Base-by-base conservation (phyloP, 2,329 filamentous ascomycete species). In the Ophiostoma angusticollis region DNA sequence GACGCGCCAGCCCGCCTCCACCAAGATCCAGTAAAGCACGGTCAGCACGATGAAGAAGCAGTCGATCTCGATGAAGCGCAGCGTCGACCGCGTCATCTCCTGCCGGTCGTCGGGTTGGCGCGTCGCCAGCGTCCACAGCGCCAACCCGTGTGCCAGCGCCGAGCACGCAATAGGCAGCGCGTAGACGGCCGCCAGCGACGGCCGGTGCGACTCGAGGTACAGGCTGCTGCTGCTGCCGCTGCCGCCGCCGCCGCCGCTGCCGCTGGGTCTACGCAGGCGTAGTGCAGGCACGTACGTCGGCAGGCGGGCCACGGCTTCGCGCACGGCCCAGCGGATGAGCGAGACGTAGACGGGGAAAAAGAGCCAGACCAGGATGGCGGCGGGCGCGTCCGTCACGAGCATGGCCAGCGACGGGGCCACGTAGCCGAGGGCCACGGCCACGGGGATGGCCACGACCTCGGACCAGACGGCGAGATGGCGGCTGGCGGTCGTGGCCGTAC, bases 361-460 rank as follows among this genome's bases (percentile, higher is more conserved):
- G 12, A 72, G 57, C 68, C 68, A 72, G n/a, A 61, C 40, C 6
- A 56, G 47, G 23, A 70, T 58, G 16, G 58, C 47, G 11, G 47
- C 46, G 0, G 63, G 57, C 0, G 57, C 46, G 35, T 57, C 56
- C 34, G 60, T 46, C n/a, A 57, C 46, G n/a, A 72, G 57, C 62
- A 71, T 65, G 24, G 63, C 42, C 4, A 61, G 28, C 1, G 65
- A 63, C 0, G 68, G 68, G 2, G 66, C 44, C 31, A 67, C 55
- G 46, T 60, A 72, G 24, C 68, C 68, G 9, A 67, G 33, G 0
- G 61, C 58, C 0, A 72, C 62, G 18, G 63, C 64, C 19, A 63
- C 47, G 7, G 70, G 68, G 16, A 73, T 70, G 19, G 74, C 74
- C 41, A 75, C 62, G 42, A 70, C 67, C 52, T 80, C 76, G 3